Evolutionary conservation across 257 asterid genomes (phyloP), one percentile per base, ranked within the genome.

Genomic region (Datura wrightii): DNA sequence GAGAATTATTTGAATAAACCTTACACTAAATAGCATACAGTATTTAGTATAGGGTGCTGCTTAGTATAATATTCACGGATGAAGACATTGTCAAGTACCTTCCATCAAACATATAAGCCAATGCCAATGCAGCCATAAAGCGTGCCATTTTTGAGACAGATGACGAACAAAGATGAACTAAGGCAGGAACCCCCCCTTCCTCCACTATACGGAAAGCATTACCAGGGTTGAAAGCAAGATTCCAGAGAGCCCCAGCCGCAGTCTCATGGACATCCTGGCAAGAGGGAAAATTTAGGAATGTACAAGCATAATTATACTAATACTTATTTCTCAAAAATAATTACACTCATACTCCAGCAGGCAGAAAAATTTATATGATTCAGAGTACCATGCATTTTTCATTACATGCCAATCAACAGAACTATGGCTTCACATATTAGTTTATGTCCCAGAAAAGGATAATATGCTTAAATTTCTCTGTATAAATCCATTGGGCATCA

Each of bases 161-260:
- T 46, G 95, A 87, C 80, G 95, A 92, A 74, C 99, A 94, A 70
- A 95, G 93, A 89, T 92, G 89, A 82, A 88, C 98, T 4, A 95
- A 89, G 41, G 93, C 93, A 8, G 92, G 90, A 87, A 95, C 98
- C 36, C 99, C 99, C 13, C 96, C 98, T 90, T 94, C 99, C 88
- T 93, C 99, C 81, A 92, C 94, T 63, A 95, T 93, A 48, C 97
- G 97, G 50, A 95, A 92, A 69, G 99, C 98, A 86, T 95, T 95
- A 41, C 97, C 94, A 44, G 99, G 96, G 83, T 93, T 91, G 87
- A 94, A 95, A 83, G 99, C 98, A 84, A 95, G 98, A 86, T 94
- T 94, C 99, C 98, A 94, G 80, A 96, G 97, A 63, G 99, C 99
- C 79, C 99, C 99, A 36, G 97, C 97, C 72, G 99, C 99, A 14